Conservation (phyloP, 129 eudicot genomes). For the Artemisia annua region DNA sequence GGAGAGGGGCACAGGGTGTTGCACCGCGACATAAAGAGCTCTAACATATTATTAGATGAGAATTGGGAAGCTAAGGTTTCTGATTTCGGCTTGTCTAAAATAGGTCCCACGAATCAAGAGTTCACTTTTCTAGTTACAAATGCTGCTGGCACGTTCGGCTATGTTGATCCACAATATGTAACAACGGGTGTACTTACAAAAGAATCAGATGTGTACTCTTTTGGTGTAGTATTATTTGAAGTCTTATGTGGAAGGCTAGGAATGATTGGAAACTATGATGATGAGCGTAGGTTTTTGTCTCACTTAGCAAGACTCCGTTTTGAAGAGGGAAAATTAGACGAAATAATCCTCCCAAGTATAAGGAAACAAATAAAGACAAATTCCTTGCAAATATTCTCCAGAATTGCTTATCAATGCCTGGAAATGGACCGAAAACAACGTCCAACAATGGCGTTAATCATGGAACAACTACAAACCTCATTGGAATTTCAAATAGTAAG, state of each 20-base stretch:
- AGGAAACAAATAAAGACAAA: slow-evolving; percentile 12
- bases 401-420: slow-evolving; percentile 30
- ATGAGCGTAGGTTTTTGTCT: background rate
- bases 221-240: slow-evolving; percentile 28
- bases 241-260: slow-evolving; percentile 35
- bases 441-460: slow-evolving; percentile 14
- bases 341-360: slow-evolving; percentile 17
- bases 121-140: slow-evolving; percentile 26
- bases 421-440: slow-evolving; percentile 13
- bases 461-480: slow-evolving; percentile 20
- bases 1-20: slow-evolving; percentile 17
- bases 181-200: slow-evolving; percentile 9
- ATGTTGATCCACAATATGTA: slow-evolving; percentile 16
- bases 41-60: slow-evolving; percentile 10
- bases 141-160: slow-evolving; percentile 17
- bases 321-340: slow-evolving; percentile 17
- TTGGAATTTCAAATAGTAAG: slow-evolving; percentile 31
- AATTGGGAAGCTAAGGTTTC: slow-evolving; percentile 29
- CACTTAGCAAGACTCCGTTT: background rate
- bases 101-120: slow-evolving; percentile 30
- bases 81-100: slow-evolving; percentile 32
- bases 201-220: slow-evolving; percentile 31
- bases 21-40: slow-evolving; percentile 29
- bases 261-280: background rate
- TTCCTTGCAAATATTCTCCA: slow-evolving; percentile 13